Evolutionary conservation across 2,329 filamentous ascomycete genomes (phyloP), one percentile per base, ranked within the genome.

Genomic region (Colletotrichum tofieldiae): DNA sequence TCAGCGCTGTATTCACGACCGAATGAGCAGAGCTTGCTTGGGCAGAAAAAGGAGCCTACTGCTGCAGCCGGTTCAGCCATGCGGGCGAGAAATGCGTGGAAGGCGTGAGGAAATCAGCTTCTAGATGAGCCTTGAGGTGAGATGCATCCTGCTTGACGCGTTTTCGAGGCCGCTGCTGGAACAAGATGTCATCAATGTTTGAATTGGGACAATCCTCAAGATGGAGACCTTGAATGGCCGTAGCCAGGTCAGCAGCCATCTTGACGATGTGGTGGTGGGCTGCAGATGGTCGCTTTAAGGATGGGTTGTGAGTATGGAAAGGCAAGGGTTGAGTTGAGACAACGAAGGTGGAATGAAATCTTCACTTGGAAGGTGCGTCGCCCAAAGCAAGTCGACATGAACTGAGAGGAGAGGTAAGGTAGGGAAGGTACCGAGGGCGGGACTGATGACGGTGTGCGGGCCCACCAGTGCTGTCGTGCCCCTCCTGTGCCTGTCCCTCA

Each of bases 51-150:
- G 29, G 18, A 41, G 56, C 83, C 70, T 81, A 91, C 87, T 96
- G 94, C 83, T 99, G 96, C 54, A 98, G 84, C 67, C 90, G 89
- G 81, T 98, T 95, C 71, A 99, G 89, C 95, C 96, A 98, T 78
- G 93, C 91, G 5, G 90, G 86, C 43, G 92, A 94, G 84, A 99
- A 98, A 2, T 89, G 88, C 6, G 91, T 88, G 1, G 94, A 94
- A 0, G 96, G 96, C 2, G 90, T 91, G 35, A 99, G 86, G 78
- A 96, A 96, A 58, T 93, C 91, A 66, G 88, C 79, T 82, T 97
- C 94, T 6, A 98, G 88, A 73, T 91, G 87, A 56, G 85, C 84
- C 82, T 94, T 94, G 72, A 96, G 84, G 41, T 88, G 87, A n/a
- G 90, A 86, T 49, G 87, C 86, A 82, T 88, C 86, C 81, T 87